Evolutionary conservation across 2,329 filamentous ascomycete genomes (phyloP).

Genomic region (Sphaerostilbella broomeana): DNA sequence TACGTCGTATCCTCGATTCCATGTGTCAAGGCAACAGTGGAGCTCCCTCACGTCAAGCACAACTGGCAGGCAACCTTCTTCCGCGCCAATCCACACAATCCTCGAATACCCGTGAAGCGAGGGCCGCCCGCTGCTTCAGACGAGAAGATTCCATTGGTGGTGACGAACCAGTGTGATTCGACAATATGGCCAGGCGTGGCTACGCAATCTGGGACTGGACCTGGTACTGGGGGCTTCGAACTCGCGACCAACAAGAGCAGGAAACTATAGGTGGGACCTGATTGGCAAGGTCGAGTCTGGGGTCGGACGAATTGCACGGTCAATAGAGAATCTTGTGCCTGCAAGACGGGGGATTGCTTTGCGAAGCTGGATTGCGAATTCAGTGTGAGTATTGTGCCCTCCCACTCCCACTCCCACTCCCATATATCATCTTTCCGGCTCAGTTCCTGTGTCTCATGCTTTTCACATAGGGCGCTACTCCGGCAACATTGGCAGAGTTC

Average conservation of each 20-base stretch:
- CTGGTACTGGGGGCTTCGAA: conserved; percentile 61
- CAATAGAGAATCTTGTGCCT: conserved; percentile 59
- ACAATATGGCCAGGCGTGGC: conserved; percentile 71
- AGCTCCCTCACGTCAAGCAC: conserved; percentile 13
- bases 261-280: conserved; percentile 58
- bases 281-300: conserved; percentile 81
- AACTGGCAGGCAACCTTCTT: conserved; percentile 25
- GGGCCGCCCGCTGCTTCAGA: conserved; percentile 28
- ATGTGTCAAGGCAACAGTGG: conserved; percentile 12
- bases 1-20: conserved; percentile 17
- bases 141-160: conserved; percentile 50
- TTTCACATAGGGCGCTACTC: conserved; percentile 54
- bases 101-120: conserved; percentile 20
- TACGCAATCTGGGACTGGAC: conserved; percentile 65
- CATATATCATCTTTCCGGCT: too few relatives aligned
- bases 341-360: conserved; percentile 70
- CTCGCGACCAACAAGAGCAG: conserved; percentile 51
- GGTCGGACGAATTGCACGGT: conserved; percentile 79
- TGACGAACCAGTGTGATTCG: conserved; percentile 66
- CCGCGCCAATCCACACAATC: conserved; percentile 18
- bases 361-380: conserved; percentile 62
- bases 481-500: conserved; percentile 75
- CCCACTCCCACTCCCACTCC: too few relatives aligned
- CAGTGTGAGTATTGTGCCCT: conserved; percentile 46
- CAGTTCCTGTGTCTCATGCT: not conserved